Evolutionary conservation across 2,329 filamentous ascomycete species (phyloP), one percentile per base, ranked within the genome.

Genomic region (Coniochaeta sp.): DNA sequence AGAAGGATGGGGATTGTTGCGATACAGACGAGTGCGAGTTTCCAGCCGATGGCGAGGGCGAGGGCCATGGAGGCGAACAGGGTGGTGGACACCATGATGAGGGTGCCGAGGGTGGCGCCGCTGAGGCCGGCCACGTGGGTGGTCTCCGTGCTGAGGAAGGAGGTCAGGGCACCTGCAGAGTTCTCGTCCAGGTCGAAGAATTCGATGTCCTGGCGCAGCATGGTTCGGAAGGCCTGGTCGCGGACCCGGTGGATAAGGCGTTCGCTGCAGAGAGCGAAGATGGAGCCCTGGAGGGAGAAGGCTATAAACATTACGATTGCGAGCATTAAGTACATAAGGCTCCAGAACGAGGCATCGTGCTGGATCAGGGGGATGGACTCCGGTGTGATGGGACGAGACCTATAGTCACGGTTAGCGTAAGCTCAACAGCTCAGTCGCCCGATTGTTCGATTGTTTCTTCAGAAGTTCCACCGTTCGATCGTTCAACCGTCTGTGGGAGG

Each of bases 21-120:
- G 6, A 91, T 71, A 51, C 84, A 85, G 1, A 90, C 86, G 6
- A 91, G 67, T 0, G 86, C 86, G 55, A 91, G 87, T 59, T 81
- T 86, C 87, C 87, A 91, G 3, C 84, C 84, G 46, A 91, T 73
- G 46, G 88, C 80, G 55, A 87, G 84, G 0, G 85, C 82, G 14
- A 90, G 63, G 22, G 86, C 78, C 50, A 89, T 82, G 12, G 30
- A 30, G 48, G 30, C 32, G 28, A 50, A 14, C 3, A 50, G 6
- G 30, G 30, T 24, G 12, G 24, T 26, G 31, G 24, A 22, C 4
- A 22, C n/a, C 10, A 12, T 38, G 6, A 40, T 12, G 20, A 50
- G 22, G 16, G 48, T 6, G 18, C 28, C 28, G 18, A 50, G 18
- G 31, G 24, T 33, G 18, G 16, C 32, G 16, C 48, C 48, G 18